These are phyloP conservation scores for Jacaranda mimosifolia DNA, from an alignment of 257 asterid genomes.

Conservation along the genomic window DNA sequence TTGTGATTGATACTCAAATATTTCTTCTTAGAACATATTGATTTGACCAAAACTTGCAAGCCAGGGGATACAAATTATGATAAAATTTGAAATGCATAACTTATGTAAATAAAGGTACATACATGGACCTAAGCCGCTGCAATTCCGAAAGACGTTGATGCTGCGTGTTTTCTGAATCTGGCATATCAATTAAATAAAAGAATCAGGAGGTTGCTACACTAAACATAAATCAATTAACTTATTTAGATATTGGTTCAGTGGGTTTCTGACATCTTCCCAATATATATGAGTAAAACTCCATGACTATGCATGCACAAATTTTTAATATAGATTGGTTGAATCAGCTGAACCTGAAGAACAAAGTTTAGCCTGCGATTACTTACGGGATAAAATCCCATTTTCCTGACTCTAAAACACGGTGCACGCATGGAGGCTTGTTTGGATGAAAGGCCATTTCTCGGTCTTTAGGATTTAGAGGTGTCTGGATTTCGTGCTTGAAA, in stretches of 20 bases:
- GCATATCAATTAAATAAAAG: slow-evolving; percentile 38
- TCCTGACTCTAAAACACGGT: too few species aligned
- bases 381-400: too few species aligned
- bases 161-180: slow-evolving; percentile 86
- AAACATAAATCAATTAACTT: slow-evolving; percentile 18
- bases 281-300: background rate
- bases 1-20: too few species aligned
- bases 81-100: slow-evolving; percentile 23
- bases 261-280: slow-evolving; percentile 24
- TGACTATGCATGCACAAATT: slow-evolving; percentile 24
- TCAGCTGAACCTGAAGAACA: slow-evolving; percentile 10
- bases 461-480: too few species aligned
- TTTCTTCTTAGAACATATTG: background rate
- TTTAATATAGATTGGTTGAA: background rate
- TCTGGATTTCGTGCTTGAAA: too few species aligned
- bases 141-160: slow-evolving; percentile 95
- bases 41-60: slow-evolving; percentile 20
- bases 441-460: too few species aligned
- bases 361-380: background rate
- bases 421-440: too few species aligned
- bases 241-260: slow-evolving; percentile 1
- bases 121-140: slow-evolving; percentile 97
- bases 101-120: slow-evolving; percentile 50
- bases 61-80: slow-evolving; percentile 19
- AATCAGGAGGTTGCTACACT: slow-evolving; percentile 32